These are phyloP conservation scores for Fusarium xyrophilum DNA, from an alignment of 2,329 filamentous ascomycete species.

Conservation along the genomic window DNA sequence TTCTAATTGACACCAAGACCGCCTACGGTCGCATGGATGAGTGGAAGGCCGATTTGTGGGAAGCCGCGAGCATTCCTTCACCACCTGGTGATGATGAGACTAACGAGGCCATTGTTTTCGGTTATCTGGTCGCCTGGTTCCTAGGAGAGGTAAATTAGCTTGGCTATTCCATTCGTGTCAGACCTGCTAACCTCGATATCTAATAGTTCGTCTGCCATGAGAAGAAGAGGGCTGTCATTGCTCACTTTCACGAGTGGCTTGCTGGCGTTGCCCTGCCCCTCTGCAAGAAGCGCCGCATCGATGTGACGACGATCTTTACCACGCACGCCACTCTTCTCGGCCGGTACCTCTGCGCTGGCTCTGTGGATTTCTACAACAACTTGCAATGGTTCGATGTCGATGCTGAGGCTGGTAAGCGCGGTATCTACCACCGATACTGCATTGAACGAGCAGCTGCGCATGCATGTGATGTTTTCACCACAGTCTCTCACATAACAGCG, in stretches of 20 bases:
- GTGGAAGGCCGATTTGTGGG: slow-evolving; percentile 98
- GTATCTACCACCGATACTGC: slow-evolving; percentile 98
- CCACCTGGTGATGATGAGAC: slow-evolving; percentile 92
- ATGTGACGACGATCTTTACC: slow-evolving; percentile 97
- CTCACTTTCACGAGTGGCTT: slow-evolving; percentile 99
- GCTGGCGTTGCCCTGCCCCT: slow-evolving; percentile 91
- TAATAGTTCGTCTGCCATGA: slow-evolving; percentile 89
- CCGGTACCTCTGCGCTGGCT: slow-evolving; percentile 94
- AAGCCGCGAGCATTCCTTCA: slow-evolving; percentile 89
- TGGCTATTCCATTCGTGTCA: background rate
- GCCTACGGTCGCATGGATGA: slow-evolving; percentile 91
- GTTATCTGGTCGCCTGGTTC: slow-evolving; percentile 97
- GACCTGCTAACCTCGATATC: slow-evolving; percentile 21
- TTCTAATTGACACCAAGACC: slow-evolving; percentile 94
- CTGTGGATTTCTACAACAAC: slow-evolving; percentile 99
- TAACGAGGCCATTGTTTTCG: slow-evolving; percentile 96
- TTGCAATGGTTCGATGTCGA: slow-evolving; percentile 97
- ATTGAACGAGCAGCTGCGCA: slow-evolving; percentile 95
- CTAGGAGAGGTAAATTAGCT: slow-evolving; percentile 79
- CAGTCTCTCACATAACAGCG: slow-evolving; percentile 97
- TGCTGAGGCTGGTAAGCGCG: slow-evolving; percentile 93
- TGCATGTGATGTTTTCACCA: slow-evolving; percentile 95
- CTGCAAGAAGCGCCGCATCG: slow-evolving; percentile 91
- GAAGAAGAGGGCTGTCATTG: slow-evolving; percentile 89
- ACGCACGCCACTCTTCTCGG: slow-evolving; percentile 96